phyloP scores from a whole-genome alignment of 371 early-diverging fungal genomes.

The Sanchytrium tribonematis region DNA sequence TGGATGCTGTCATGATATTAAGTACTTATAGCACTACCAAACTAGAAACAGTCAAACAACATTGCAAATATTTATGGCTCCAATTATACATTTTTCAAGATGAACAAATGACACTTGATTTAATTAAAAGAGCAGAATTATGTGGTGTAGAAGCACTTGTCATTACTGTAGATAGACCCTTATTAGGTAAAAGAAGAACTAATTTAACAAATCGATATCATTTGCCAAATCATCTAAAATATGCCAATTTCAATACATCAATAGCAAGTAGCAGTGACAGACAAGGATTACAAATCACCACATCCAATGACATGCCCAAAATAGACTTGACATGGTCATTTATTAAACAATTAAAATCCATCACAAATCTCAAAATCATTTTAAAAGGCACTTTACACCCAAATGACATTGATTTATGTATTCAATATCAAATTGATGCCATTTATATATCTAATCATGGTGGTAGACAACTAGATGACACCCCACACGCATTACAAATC shows the following conservation, averaged over 20 bases:
- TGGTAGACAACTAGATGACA: constrained; percentile 71
- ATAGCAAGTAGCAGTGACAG: too few species aligned
- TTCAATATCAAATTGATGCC: constrained; percentile 38
- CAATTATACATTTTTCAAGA: too few species aligned
- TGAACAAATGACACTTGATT: constrained; percentile 28
- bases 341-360: constrained; percentile 46
- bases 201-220: constrained; percentile 37
- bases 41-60: too few species aligned
- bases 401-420: constrained; percentile 65
- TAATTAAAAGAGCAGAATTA: constrained; percentile 47
- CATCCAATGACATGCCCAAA: too few species aligned
- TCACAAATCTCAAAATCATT: constrained; percentile 55
- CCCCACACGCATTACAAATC: constrained; percentile 19
- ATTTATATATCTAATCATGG: constrained; percentile 85
- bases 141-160: constrained; percentile 55
- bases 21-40: too few species aligned
- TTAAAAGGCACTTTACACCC: constrained; percentile 35
- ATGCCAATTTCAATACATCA: too few species aligned
- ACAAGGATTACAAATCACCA: too few species aligned
- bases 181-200: constrained; percentile 67
- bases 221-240: too few species aligned
- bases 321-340: constrained; percentile 62
- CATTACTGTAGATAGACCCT: constrained; percentile 74
- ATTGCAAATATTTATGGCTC: too few species aligned
- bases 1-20: too few species aligned